Base-by-base conservation (phyloP, 2,329 filamentous ascomycete species). In the Truncatella angustata region DNA sequence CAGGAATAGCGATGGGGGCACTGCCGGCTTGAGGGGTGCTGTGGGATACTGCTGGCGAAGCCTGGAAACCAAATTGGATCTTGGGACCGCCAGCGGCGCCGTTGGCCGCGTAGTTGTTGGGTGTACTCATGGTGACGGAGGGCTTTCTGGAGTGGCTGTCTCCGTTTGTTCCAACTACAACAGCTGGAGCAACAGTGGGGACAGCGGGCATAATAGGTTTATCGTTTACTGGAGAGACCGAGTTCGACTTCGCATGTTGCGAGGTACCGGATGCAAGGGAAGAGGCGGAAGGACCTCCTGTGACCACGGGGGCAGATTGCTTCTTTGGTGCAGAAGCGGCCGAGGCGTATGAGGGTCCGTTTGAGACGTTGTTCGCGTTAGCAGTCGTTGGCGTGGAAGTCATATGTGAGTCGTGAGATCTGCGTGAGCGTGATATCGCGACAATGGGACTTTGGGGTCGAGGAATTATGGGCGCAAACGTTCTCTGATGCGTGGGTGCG, bases 121-220 rank as follows among this genome's bases (percentile, higher is more conserved):
- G 83, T 61, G 88, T 90, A 70, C 84, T 91, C 77, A 97, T 96
- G 64, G 92, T 96, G 65, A 96, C 88, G 16, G 93, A 96, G 58
- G 86, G 85, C 75, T 96, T 96, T 68, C 91, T 85, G 67, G 79
- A 81, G 76, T 97, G 92, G 62, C 91, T 86, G 61, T 78, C 77
- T 60, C 90, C 90, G 82, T 95, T 94, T 65, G 77, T 82, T 71
- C 81, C 20, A 20, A 28, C 18, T 24, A 23, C 49, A 10, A 51
- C 83, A 62, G 76, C 71, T 60, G 87, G 86, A 23, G 32, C 49
- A 26, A 51, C 83, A 61, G 76, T 71, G 60, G 87, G 86, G 62
- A 88, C 78, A 67, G 86, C 85, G 58, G 86, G 86, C 71, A 80
- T 80, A 71, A 87, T 87, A 71, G 85, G 78, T 11, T 88, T 88